Evolutionary conservation across 345 rosid species (phyloP), one percentile per base, ranked within the genome.

Genomic region (Salix purpurea): DNA sequence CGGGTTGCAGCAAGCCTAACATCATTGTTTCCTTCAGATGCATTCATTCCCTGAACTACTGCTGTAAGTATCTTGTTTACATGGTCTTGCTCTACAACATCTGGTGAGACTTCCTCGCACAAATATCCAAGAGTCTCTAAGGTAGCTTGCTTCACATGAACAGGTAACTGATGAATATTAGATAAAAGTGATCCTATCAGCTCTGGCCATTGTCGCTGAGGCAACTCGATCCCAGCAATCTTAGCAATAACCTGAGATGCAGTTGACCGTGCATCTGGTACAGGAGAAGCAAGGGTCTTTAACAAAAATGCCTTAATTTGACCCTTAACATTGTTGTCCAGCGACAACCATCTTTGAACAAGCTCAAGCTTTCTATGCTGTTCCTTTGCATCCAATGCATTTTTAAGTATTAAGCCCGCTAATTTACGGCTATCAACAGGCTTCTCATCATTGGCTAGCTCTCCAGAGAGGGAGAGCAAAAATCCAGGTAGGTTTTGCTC

Each of bases 131-230:
- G 94, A 76, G 94, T 89, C 83, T 90, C 94, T 61, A 90, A 78
- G 67, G 92, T 90, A 21, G 94, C 92, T 77, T 90, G 92, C 86
- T 89, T 90, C 71, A 87, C 87, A 79, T 89, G 89, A 70, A 87
- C 81, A 16, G 90, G 92, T 23, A 90, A 78, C 76, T 89, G 92
- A 71, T 89, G 94, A 85, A 87, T 83, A 76, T 85, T 89, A 14
- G 92, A 87, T 70, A 90, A 83, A 71, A 90, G 92, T 5, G 89
- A 82, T 78, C 80, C 94, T 30, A 91, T 70, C 62, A 91, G 84
- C 83, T 91, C 95, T 23, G 95, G 91, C 95, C 95, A 91, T 80
- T 88, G 95, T 78, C 88, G 88, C 78, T 89, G 95, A 6, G 95
- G 93, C 77, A 91, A 81, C 81, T 91, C 95, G 81, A 89, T 89